Evolutionary conservation across 2,329 filamentous ascomycete species (phyloP), one percentile per base, ranked within the genome.

Genomic region (Seiridium cupressi): DNA sequence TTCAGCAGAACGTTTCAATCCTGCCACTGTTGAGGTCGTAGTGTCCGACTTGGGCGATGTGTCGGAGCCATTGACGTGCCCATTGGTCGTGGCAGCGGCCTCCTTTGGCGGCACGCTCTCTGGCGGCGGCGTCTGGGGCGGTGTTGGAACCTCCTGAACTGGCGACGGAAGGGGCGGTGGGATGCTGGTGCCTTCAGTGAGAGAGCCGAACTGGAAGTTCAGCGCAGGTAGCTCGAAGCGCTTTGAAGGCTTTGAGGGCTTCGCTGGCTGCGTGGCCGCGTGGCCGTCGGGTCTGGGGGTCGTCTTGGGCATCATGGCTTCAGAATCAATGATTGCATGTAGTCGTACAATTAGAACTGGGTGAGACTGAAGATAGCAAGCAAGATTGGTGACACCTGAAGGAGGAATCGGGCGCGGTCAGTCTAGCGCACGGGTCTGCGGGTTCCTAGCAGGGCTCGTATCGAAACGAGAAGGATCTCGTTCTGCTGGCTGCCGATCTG

Each of bases 131-230:
- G 75, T 73, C 63, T 74, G 73, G 42, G 80, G 77, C 62, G 78
- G 79, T 59, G 78, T 76, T 49, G 76, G 77, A 46, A 77, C 76
- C 69, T 83, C 80, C 65, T 78, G 73, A 58, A 70, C 68, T 57
- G 84, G 84, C 53, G 84, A 86, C 18, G 83, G 83, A 51, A 76
- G 77, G 32, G 84, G 84, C 36, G 84, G 82, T 48, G 84, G 84
- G 64, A 87, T 87, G 68, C 84, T 69, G 70, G 84, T 87, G 58
- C 84, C 84, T 46, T 87, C 84, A 48, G 84, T 87, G 69, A 87
- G 76, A 51, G 80, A 84, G 61, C 80, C 78, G 66, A 86, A 85
- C 65, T 85, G 81, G 74, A 87, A 79, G 63, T 87, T 76, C 62
- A 87, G 78, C 51, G 78, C 80, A 7, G 84, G 84, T 60, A 87